Evolutionary conservation across 2,329 filamentous ascomycete genomes (phyloP), one percentile per base, ranked within the genome.

Genomic region (Fusarium veterinarium): DNA sequence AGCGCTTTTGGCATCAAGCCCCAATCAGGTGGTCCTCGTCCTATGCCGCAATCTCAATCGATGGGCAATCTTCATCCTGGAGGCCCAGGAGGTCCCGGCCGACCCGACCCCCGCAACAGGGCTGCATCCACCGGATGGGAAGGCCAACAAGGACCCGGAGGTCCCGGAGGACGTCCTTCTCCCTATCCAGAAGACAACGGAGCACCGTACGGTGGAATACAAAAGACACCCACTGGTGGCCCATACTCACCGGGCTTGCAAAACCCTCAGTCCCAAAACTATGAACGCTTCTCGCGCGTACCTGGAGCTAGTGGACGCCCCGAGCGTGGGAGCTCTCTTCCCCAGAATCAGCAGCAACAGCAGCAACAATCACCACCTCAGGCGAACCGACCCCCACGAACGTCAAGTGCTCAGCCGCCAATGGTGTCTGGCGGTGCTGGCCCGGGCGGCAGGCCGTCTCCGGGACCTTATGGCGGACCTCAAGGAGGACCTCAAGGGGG

Each of bases 1-100:
- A 86, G 86, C 72, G 84, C 88, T 2, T 90, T 89, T 75, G 86
- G 88, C 41, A 89, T 87, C 75, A 87, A 86, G 72, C 87, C 84
- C 78, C 72, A 85, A 75, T 77, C 76, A 45, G 75, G 70, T 33
- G 79, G 76, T 28, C 75, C 77, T 42, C 78, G 80, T 28, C 77
- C 80, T 8, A 79, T 87, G 72, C 83, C 84, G 12, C 76, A 78
- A 37, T 84, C 85, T 5, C 83, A 87, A 53, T 85, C 86, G 5
- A 82, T 82, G 60, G 83, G 84, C 25, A 86, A 85, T 73, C 80
- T 88, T 57, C 82, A 86, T 38, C 83, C 84, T 20, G 79, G 82
- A 20, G 74, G 65, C 8, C 74, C 73, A 14, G 72, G 79, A 82
- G 25, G 75, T 78, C 14, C 86, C 84, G 16, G 64, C 38, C 63